Base-by-base conservation (phyloP, 768 basidiomycete species). In the Mycena galericulata region DNA sequence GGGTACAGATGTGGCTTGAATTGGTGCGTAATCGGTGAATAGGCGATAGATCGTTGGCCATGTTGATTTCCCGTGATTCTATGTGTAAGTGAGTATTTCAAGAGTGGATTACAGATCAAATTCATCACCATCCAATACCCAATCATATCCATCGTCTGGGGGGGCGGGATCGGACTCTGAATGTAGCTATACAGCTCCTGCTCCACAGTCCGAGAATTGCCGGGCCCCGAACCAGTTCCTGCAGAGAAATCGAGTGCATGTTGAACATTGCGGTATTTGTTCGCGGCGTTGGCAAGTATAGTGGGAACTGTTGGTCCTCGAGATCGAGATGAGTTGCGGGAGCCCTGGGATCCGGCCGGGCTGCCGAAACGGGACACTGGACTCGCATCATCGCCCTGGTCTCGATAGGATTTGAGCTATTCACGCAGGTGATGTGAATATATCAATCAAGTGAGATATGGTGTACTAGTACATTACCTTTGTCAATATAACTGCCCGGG, bases 41-140 rank as follows among this genome's bases (percentile, higher is more conserved):
- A 57, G 22, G 55, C 40, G 40, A 57, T 57, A 57, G 40, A 57
- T 57, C 17, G 55, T 57, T 57, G 38, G 55, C 55, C 55, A 57
- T 43, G 40, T 57, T 43, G 40, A 41, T 43, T 57, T 57, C 40
- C 55, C 55, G 40, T 57, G 55, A 55, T 55, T 55, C 54, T 40
- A 40, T 38, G 36, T 22, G 3, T 24, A 20, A n/a, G 36, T 55
- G 38, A 40, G 54, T 55, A 17, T 40, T 9, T 55, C 24, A 55
- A 14, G 22, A 14, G 24, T 38, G 27, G n/a, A 24, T 55, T 27
- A 55, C 34, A 26, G 22, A 20, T 38, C 22, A 15, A 36, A 55
- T 55, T 22, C 22, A 32, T 55, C 22, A 41, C 55, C 22, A 55
- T 55, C 34, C 36, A 40, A 55, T 38, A 40, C 54, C 54, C 34